These are phyloP conservation scores for Penicillium expansum DNA, from an alignment of 2,329 filamentous ascomycete species.

Conservation along the genomic window DNA sequence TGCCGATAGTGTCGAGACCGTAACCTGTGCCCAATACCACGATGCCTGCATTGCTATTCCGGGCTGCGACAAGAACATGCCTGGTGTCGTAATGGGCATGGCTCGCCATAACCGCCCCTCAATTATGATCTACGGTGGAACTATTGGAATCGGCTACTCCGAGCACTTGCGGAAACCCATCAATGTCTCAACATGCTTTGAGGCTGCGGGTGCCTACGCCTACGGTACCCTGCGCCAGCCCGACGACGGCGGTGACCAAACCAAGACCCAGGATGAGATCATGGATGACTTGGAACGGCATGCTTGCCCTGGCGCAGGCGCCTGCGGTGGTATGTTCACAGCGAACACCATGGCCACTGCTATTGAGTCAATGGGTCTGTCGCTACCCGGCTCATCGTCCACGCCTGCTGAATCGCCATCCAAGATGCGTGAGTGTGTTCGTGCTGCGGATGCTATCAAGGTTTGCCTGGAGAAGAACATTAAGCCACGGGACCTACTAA, in stretches of 20 bases:
- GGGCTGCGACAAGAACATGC: slow-evolving; percentile 98
- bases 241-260: slow-evolving; percentile 60
- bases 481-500: slow-evolving; percentile 74
- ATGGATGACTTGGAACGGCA: slow-evolving; percentile 78
- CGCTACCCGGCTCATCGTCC: slow-evolving; percentile 77
- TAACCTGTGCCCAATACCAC: slow-evolving; percentile 87
- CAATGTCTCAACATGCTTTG: slow-evolving; percentile 87
- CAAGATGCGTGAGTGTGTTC: slow-evolving; percentile 83
- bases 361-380: slow-evolving; percentile 83
- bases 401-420: slow-evolving; percentile 77
- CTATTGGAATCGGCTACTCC: slow-evolving; percentile 84
- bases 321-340: slow-evolving; percentile 91
- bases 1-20: slow-evolving; percentile 88
- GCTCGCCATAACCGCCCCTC: slow-evolving; percentile 88
- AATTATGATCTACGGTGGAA: slow-evolving; percentile 93
- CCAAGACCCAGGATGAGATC: slow-evolving; percentile 71
- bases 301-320: slow-evolving; percentile 74
- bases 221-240: slow-evolving; percentile 73
- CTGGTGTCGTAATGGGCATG: slow-evolving; percentile 85
- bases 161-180: slow-evolving; percentile 71
- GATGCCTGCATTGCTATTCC: slow-evolving; percentile 92
- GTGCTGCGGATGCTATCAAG: slow-evolving; percentile 73
- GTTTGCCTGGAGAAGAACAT: slow-evolving; percentile 80
- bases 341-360: slow-evolving; percentile 92
- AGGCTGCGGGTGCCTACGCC: slow-evolving; percentile 77